Evolutionary conservation across 73 alveolate species (phyloP), one percentile per base, ranked within the genome.

Genomic region (Tetrahymena malaccensis): DNA sequence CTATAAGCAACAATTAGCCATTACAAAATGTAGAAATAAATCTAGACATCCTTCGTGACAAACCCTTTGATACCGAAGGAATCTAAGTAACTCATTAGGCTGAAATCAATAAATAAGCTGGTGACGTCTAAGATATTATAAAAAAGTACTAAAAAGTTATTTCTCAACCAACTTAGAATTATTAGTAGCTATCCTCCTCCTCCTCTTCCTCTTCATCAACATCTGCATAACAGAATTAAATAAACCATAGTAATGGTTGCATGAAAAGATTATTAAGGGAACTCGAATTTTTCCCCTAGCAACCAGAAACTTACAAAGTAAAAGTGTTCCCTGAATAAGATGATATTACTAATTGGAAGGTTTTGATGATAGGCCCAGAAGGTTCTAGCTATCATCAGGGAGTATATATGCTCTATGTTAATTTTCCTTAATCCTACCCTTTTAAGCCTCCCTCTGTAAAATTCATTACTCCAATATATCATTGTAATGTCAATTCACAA

Each of bases 381-480:
- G 94, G 35, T 0, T 44, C 97, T n/a, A 96, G 97, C 10, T 98
- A 94, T 55, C 97, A 95, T 93, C 94, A 96, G 8, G 98, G 98
- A 9, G 55, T 50, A 9, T 97, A 94, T 35, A 84, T 43, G 27
- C 85, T 96, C 85, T 22, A 56, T 31, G 34, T 96, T 38, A 57
- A 34, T 19, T 43, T 97, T 55, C 98, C 98, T 85, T 25, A 89
- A 33, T 96, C 96, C 21, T 97, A 97, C 84, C 98, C 98, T 70
- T 96, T 96, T 55, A 96, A 95, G 94, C 97, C 97, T 17, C 98
- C 98, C 27, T 50, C 93, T 35, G 43, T 96, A 40, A 35, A 58
- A 44, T 96, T 96, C 85, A 37, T 93, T 1, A 96, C 96, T 33
- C 96, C 55, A 25, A 96, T 96, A 70, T 96, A 96, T 93, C 98